A percentile compares a stretch with the other conserved stretches of the same genome.
Evolutionary conservation across 306 rosid species (phyloP).

Genomic region (Quercus parvula): DNA sequence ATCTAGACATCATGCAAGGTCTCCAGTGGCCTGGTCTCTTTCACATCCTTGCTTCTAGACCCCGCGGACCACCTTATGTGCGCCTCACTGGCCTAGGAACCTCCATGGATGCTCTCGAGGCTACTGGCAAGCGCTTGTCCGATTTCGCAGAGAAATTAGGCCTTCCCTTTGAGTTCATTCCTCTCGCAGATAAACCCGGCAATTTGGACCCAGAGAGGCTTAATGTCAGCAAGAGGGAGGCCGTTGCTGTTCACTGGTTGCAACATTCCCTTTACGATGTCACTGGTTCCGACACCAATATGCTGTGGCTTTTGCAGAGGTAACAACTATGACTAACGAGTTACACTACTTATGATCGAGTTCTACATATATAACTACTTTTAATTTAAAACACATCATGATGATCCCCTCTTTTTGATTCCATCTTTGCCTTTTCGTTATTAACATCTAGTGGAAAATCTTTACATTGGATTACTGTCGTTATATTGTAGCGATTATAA

Average conservation of each 20-base stretch:
- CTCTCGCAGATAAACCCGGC: constrained; percentile 85
- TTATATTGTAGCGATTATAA: neutral
- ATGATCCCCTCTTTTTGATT: neutral
- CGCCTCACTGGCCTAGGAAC: constrained; percentile 89
- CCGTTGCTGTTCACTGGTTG: constrained; percentile 98
- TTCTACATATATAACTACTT: neutral
- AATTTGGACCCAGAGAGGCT: constrained; percentile 73
- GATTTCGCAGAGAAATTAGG: constrained; percentile 88
- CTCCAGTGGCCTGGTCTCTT: constrained; percentile 97
- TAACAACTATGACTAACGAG: neutral
- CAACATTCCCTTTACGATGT: constrained; percentile 97
- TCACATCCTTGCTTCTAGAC: constrained; percentile 83
- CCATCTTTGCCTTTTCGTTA: neutral
- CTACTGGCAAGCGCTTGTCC: constrained; percentile 81
- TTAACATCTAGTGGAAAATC: neutral
- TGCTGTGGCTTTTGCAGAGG: constrained; percentile 96
- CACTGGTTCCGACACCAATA: constrained; percentile 87
- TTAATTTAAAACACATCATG: neutral
- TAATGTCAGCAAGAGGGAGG: constrained; percentile 74
- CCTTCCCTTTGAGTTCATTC: constrained; percentile 84
- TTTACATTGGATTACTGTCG: neutral
- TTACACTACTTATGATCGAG: neutral
- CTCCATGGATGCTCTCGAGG: constrained; percentile 80
- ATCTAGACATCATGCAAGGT: constrained; percentile 97
- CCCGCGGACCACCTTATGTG: constrained; percentile 92